Evolutionary conservation across 2,329 filamentous ascomycete species (phyloP), one percentile per base, ranked within the genome.

Genomic region (Aaosphaeria arxii): DNA sequence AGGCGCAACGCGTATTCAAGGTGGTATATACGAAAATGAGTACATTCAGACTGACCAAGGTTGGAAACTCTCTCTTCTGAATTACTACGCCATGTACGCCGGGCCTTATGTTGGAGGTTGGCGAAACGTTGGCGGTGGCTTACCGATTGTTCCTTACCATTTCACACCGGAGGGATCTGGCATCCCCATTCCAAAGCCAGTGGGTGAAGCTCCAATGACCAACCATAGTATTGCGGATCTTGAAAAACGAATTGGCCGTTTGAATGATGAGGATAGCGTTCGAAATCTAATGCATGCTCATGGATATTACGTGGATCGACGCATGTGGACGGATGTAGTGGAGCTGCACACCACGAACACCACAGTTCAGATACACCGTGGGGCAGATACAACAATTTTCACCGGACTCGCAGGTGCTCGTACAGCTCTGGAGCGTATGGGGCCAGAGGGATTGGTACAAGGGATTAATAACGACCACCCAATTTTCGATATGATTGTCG

Each of bases 241-340:
- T 31, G 44, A 47, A 11, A n/a, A 30, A 9, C 52, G 58, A n/a
- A 57, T 60, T 11, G 11, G 31, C 17, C 51, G 51, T 31, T 17
- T 57, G 49, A 61, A 61, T 31, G 54, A 58, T 35, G 61, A 60
- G 45, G 61, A 64, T 43, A 50, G 52, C 35, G 56, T 62, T 2
- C 48, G 58, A 11, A 61, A 64, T 41, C 30, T 60, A 9, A 57
- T 59, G 55, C 57, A 62, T 48, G 51, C 54, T 4, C 51, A 57
- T 44, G 59, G 56, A 28, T 64, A 55, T 33, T 61, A 62, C 40
- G 43, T 62, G 24, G 58, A 62, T 46, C 48, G 55, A 3, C 51
- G 58, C 38, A 63, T 62, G 61, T 62, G 61, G 58, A 54, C 46
- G 3, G 54, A 61, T 50, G 59, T 57, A 1, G 51, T 61, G 3